Evolutionary conservation across 495 filamentous ascomycete genomes (phyloP), one percentile per base, ranked within the genome.

Genomic region (Sphaerosporella brunnea): DNA sequence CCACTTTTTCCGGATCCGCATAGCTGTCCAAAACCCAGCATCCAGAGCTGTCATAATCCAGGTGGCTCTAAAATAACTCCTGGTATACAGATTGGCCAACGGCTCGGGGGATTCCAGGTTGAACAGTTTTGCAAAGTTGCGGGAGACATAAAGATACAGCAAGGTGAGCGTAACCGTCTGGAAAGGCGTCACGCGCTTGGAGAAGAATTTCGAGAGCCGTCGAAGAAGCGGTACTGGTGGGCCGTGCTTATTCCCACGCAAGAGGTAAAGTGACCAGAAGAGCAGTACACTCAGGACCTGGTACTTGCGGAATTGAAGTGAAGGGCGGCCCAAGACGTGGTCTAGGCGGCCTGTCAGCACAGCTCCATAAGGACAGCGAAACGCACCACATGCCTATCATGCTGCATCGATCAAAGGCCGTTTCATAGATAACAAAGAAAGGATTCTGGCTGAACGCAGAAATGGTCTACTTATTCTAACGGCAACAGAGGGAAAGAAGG

Each of bases 11-110:
- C 72, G 73, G 42, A 97, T 82, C 46, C 76, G 79, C 90, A 97
- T 97, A 3, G 90, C 92, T 0, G 85, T 93, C 90, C 90, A 97
- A 63, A 94, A 97, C 0, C 90, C 90, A 8, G 90, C 90, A 61
- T 97, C 90, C 48, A 97, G 63, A 0, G 84, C 90, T 0, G 90
- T 97, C 32, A 88, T 79, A 19, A 94, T 75, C 90, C 88, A 96
- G 68, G 90, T 96, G 57, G 90, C 92, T 39, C 92, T 79, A 65
- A 95, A 97, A 66, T 92, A 97, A n/a, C 82, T 78, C 37, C 84
- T 71, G 37, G 79, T 83, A 65, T 97, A 97, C 55, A 96, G 79
- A 61, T 94, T 93, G 42, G 86, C 81, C 53, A 97, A 69, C 18
- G 90, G 90, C 49, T 97, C 90, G 11, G 90, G 90, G 51, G 79